Evolutionary conservation across 2,329 filamentous ascomycete species (phyloP).

Genomic region (Cylindrodendrum hubeiense): DNA sequence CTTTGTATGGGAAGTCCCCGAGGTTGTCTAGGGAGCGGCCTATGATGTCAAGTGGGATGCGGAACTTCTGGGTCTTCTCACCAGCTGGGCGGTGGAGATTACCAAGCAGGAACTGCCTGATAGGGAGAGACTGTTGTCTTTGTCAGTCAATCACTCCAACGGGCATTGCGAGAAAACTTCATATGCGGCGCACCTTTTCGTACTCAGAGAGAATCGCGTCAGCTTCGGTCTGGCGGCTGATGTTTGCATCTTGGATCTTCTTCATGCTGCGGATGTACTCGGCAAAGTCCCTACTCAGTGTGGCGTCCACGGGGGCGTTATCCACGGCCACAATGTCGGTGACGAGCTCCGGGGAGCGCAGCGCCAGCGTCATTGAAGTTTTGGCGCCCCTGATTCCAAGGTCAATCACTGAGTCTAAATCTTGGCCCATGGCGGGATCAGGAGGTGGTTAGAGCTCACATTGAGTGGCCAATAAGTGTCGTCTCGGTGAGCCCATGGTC

Average conservation of each 20-base stretch:
- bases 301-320: conserved; percentile 89
- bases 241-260: conserved; percentile 76
- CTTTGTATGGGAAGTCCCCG: conserved; percentile 89
- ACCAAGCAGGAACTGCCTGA: conserved; percentile 92
- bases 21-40: conserved; percentile 77
- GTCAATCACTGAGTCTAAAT: conserved; percentile 1
- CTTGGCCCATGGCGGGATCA: neutral
- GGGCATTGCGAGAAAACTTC: neutral
- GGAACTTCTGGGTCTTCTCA: conserved; percentile 74
- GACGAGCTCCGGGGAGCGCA: conserved; percentile 76
- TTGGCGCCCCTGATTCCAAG: conserved; percentile 81
- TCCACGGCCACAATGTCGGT: conserved; percentile 85
- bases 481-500: conserved; percentile 77
- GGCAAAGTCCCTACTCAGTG: conserved; percentile 79
- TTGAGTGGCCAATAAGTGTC: conserved; percentile 92
- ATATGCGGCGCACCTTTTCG: conserved; percentile 67
- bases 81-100: conserved; percentile 75
- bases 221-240: conserved; percentile 80
- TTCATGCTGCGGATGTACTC: conserved; percentile 89
- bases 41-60: conserved; percentile 82
- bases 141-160: neutral
- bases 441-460: conserved; percentile 65
- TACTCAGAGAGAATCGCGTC: conserved; percentile 82
- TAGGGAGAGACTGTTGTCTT: conserved; percentile 67
- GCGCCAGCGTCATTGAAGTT: conserved; percentile 87